Percentiles rank a stretch among this genome's conserved stretches.
These are phyloP conservation scores for Leccinum boreale DNA, from an alignment of 768 basidiomycete genomes.

Conservation along the genomic window DNA sequence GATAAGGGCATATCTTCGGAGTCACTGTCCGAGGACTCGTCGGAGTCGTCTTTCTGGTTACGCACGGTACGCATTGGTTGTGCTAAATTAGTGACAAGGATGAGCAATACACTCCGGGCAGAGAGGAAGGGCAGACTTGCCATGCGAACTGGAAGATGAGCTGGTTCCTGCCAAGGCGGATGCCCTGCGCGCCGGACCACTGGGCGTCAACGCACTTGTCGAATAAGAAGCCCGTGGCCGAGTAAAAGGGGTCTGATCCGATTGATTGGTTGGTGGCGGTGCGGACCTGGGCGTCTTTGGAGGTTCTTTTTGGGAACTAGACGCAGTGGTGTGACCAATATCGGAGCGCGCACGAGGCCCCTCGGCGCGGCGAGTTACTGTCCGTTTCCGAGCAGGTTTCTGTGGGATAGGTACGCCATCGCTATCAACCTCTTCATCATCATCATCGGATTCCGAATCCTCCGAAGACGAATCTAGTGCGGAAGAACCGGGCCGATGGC, in stretches of 20 bases:
- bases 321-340: conserved; percentile 11
- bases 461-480: conserved; percentile 27
- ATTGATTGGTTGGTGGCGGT: conserved; percentile 29
- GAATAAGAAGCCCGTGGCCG: conserved; percentile 54
- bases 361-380: conserved; percentile 27
- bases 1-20: conserved; percentile 66
- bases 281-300: conserved; percentile 15
- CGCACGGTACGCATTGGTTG: background rate
- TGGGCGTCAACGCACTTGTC: conserved; percentile 54
- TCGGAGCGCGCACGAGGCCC: conserved; percentile 15
- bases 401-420: conserved; percentile 33
- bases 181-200: conserved; percentile 49
- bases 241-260: conserved; percentile 3
- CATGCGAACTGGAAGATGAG: conserved; percentile 21
- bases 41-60: conserved; percentile 12
- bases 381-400: conserved; percentile 33
- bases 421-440: conserved; percentile 36
- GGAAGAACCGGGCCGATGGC: conserved; percentile 13
- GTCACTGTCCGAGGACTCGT: conserved; percentile 38
- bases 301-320: conserved; percentile 8
- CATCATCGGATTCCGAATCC: conserved; percentile 36
- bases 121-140: conserved; percentile 24
- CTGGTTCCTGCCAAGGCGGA: conserved; percentile 37
- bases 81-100: conserved; percentile 1
- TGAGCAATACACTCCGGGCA: background rate